phyloP scores from a whole-genome alignment of 345 rosid genomes.

The Firmiana major region DNA sequence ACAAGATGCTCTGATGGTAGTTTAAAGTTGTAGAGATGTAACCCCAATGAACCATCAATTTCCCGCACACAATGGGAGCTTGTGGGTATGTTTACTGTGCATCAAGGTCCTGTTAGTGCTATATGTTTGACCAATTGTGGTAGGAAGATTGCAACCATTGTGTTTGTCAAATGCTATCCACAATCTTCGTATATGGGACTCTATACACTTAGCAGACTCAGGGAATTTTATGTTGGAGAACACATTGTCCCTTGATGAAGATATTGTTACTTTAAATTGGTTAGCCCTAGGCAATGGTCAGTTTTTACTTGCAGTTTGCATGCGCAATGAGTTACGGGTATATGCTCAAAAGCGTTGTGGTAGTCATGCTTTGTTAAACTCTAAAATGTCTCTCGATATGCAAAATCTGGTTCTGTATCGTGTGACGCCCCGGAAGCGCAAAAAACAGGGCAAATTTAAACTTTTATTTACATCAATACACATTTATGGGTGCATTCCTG shows the following conservation, averaged over 20 bases:
- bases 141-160: slow-evolving; percentile 62
- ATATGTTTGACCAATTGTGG: slow-evolving; percentile 63
- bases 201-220: slow-evolving; percentile 43
- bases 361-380: slow-evolving; percentile 32
- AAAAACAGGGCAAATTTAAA: too few species aligned
- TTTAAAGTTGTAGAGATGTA: slow-evolving; percentile 78
- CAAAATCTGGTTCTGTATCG: slow-evolving; percentile 77
- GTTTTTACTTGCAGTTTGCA: slow-evolving; percentile 68
- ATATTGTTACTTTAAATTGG: slow-evolving; percentile 65
- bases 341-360: slow-evolving; percentile 57
- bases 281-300: slow-evolving; percentile 60
- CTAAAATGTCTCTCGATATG: slow-evolving; percentile 32
- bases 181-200: slow-evolving; percentile 60
- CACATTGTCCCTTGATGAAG: slow-evolving; percentile 41
- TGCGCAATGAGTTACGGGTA: slow-evolving; percentile 55
- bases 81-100: slow-evolving; percentile 61
- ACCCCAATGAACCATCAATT: slow-evolving; percentile 32
- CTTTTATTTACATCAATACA: too few species aligned
- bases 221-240: slow-evolving; percentile 74
- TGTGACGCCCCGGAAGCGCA: too few species aligned
- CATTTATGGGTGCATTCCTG: too few species aligned
- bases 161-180: slow-evolving; percentile 25
- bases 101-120: slow-evolving; percentile 51
- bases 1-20: slow-evolving; percentile 78
- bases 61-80: slow-evolving; percentile 53